Evolutionary conservation across 768 basidiomycete genomes (phyloP).

Genomic region (Trametes cingulata): DNA sequence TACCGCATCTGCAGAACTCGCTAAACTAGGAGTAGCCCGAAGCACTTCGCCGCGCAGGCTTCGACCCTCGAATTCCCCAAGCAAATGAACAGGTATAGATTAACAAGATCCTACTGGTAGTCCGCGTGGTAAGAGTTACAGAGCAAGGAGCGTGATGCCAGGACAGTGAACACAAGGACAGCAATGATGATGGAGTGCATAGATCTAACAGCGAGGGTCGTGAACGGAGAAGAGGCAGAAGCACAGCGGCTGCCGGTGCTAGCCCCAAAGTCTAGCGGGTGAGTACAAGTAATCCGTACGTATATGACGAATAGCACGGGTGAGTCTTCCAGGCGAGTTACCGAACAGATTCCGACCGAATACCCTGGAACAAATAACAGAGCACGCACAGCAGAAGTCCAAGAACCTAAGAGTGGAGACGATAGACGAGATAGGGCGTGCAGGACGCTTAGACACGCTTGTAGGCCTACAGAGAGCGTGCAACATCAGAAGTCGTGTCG

Average conservation of each 20-base stretch:
- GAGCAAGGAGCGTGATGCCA: conserved; percentile 9
- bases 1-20: too few relatives aligned
- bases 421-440: neutral
- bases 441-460: conserved; percentile 9
- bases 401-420: neutral
- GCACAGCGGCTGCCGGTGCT: too few relatives aligned
- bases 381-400: conserved; percentile 1
- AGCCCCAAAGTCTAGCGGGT: too few relatives aligned
- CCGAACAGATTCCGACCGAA: neutral
- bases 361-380: neutral
- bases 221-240: neutral
- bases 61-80: too few relatives aligned
- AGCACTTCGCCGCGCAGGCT: too few relatives aligned
- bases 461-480: conserved; percentile 11
- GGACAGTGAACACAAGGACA: neutral
- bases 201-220: neutral
- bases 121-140: neutral
- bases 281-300: too few relatives aligned
- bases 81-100: neutral
- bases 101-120: neutral
- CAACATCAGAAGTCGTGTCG: neutral
- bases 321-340: neutral
- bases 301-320: too few relatives aligned
- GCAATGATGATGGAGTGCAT: neutral
- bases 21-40: too few relatives aligned